Percentiles rank a stretch among this genome's conserved stretches.
Evolutionary conservation across 305 asterid genomes (phyloP).

Genomic region (Solanum hybrid): DNA sequence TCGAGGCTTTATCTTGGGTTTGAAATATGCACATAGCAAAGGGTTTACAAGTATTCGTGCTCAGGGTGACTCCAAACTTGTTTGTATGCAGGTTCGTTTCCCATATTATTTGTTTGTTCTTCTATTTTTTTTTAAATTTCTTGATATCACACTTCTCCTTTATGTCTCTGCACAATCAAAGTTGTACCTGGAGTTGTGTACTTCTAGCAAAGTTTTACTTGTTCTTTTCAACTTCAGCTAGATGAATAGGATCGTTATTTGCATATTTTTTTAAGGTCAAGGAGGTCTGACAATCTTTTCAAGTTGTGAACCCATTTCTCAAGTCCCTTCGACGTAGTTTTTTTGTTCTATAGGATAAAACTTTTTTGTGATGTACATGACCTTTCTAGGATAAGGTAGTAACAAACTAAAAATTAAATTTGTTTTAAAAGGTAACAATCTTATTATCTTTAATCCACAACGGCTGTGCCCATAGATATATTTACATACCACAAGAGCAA

Average conservation of each 20-base stretch:
- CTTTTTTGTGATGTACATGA: neutral
- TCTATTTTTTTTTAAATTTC: neutral
- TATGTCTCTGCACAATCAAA: neutral
- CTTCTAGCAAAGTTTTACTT: neutral
- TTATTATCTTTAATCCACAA: neutral
- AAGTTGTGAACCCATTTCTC: neutral
- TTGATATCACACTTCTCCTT: neutral
- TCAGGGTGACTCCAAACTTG: slow-evolving; percentile 97
- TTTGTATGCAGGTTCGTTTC: slow-evolving; percentile 86
- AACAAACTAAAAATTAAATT: neutral
- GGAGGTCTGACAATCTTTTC: neutral
- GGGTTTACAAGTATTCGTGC: slow-evolving; percentile 80
- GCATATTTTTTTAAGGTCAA: neutral
- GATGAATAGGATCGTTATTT: neutral
- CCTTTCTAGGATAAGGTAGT: neutral
- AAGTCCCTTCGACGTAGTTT: neutral
- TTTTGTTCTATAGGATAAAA: neutral
- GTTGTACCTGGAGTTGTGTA: neutral
- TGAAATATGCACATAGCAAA: slow-evolving; percentile 64
- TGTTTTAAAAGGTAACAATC: neutral
- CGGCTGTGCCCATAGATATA: neutral
- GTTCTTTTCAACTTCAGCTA: neutral
- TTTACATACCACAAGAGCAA: neutral
- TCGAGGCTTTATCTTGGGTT: slow-evolving; percentile 81
- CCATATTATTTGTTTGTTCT: neutral